A percentile compares a stretch with the other conserved stretches of the same genome.
Conservation (phyloP, 176 grass and related monocot genomes). For the Musa beccarii region DNA sequence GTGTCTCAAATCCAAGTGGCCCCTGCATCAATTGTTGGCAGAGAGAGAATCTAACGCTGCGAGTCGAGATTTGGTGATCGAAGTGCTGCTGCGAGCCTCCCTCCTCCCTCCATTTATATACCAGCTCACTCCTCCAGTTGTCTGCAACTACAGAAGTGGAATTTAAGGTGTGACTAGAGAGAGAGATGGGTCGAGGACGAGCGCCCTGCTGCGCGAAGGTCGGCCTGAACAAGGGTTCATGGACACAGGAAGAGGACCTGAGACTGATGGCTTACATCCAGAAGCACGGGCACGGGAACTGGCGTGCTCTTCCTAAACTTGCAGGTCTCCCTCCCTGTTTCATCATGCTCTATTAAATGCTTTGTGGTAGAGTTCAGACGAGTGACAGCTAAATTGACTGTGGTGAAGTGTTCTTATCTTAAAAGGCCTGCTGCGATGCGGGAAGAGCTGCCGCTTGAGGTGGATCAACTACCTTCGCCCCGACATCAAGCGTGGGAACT, state of each 20-base stretch:
- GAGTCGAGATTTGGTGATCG: no score
- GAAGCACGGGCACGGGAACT: constrained; percentile 20
- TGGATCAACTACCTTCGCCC: constrained; percentile 44
- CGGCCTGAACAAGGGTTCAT: constrained; percentile 33
- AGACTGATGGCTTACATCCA: constrained; percentile 29
- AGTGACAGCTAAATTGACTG: not conserved
- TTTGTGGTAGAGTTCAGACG: not conserved
- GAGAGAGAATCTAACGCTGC: no score
- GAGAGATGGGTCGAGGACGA: constrained; percentile 20
- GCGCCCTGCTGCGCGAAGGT: constrained; percentile 31
- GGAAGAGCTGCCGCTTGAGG: constrained; percentile 37
- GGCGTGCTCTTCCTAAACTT: constrained; percentile 18
- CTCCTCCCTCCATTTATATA: no score
- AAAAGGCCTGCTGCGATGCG: constrained; percentile 34
- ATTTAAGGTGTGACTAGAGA: not conserved
- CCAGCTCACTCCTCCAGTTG: no score
- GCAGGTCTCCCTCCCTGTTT: constrained; percentile 21
- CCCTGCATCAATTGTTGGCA: no score
- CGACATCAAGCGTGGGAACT: constrained; percentile 33
- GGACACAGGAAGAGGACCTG: constrained; percentile 29
- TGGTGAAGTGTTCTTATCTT: not conserved
- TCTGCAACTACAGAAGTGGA: no score
- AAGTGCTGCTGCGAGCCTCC: no score
- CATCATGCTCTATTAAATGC: not conserved
- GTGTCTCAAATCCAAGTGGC: no score